These are phyloP conservation scores for Phlyctochytrium bullatum DNA, from an alignment of 192 early-diverging fungal genomes.

Conservation along the genomic window DNA sequence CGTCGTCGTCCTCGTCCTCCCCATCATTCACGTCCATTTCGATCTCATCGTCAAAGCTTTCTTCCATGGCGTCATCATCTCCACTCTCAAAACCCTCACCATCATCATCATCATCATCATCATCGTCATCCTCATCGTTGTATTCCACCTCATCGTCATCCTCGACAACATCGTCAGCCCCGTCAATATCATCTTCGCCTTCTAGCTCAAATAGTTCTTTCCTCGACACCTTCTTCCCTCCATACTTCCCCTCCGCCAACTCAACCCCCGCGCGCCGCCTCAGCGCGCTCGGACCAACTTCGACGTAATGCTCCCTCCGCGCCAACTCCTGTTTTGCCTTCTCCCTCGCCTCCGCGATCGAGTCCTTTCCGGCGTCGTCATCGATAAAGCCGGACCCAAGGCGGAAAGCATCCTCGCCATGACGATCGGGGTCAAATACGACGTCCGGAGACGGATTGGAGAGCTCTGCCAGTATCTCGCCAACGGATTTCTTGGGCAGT, in stretches of 20 bases:
- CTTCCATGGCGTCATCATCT: conserved; percentile 41
- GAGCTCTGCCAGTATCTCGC: conserved; percentile 39
- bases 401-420: conserved; percentile 23
- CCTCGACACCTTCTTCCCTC: conserved; percentile 32
- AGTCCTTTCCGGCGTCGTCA: conserved; percentile 11
- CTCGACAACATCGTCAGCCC: conserved; percentile 9
- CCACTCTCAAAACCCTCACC: conserved; percentile 16
- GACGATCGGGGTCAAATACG: conserved; percentile 35
- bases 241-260: conserved; percentile 38
- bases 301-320: conserved; percentile 37
- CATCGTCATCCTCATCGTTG: conserved; percentile 20
- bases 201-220: conserved; percentile 17
- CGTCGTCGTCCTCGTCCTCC: conserved; percentile 26
- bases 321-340: conserved; percentile 2
- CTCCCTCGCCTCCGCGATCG: conserved; percentile 7
- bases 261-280: conserved; percentile 19
- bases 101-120: conserved; percentile 31
- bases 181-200: conserved; percentile 11
- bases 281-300: conserved; percentile 32
- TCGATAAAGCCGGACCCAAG: conserved; percentile 3
- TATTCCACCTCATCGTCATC: conserved; percentile 24
- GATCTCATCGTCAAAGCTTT: conserved; percentile 29
- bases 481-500: conserved; percentile 29
- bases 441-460: conserved; percentile 33
- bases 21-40: conserved; percentile 44